These are phyloP conservation scores for Bertia moriformis DNA, from an alignment of 2,329 filamentous ascomycete species.

Conservation along the genomic window DNA sequence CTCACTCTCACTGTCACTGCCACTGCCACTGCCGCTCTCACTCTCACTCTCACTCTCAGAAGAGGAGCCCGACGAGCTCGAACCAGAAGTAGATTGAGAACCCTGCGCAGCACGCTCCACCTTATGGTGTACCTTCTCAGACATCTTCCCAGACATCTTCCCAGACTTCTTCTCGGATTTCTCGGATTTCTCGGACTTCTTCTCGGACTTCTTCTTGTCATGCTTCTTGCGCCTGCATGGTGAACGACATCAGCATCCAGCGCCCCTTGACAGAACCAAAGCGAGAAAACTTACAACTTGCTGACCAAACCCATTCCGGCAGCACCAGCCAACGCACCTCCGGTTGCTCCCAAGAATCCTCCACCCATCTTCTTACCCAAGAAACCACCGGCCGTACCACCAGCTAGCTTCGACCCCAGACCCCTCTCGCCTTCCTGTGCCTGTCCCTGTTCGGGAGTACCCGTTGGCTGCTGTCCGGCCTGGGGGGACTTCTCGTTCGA, in stretches of 20 bases:
- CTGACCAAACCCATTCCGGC: conserved; percentile 31
- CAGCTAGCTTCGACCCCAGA: conserved; percentile 35
- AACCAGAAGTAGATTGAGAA: not conserved
- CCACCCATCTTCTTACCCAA: conserved; percentile 38
- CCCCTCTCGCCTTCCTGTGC: conserved; percentile 32
- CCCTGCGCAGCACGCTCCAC: too few species aligned
- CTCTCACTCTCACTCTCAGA: too few species aligned
- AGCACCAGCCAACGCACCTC: conserved; percentile 36
- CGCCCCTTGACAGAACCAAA: not conserved
- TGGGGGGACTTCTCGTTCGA: too few species aligned
- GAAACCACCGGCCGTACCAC: conserved; percentile 35
- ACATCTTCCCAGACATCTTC: too few species aligned
- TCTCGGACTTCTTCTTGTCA: not conserved
- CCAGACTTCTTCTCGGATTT: too few species aligned
- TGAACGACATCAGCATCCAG: too few species aligned
- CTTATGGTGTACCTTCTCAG: too few species aligned
- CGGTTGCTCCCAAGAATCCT: conserved; percentile 33
- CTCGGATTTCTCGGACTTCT: not conserved
- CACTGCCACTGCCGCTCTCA: too few species aligned
- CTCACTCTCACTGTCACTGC: too few species aligned
- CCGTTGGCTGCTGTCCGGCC: not conserved
- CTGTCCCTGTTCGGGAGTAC: not conserved
- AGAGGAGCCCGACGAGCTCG: not conserved
- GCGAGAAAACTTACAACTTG: not conserved
- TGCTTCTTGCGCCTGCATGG: not conserved